Conservation (phyloP, 257 asterid genomes). For the Anisodus acutangulus region DNA sequence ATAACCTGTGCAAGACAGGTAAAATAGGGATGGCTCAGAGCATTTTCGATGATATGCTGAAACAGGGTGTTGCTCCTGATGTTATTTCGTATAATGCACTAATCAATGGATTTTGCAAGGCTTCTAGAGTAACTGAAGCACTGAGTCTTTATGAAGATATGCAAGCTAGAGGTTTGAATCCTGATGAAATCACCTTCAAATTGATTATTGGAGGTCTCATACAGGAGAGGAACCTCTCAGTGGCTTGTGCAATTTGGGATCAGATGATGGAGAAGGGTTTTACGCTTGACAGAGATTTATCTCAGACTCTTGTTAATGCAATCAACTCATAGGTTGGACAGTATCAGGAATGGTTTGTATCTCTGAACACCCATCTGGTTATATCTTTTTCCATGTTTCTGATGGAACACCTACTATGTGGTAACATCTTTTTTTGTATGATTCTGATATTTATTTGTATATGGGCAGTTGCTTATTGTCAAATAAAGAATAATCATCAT, state of each 20-base stretch:
- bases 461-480: neutral
- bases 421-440: neutral
- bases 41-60: constrained; percentile 67
- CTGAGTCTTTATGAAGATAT: constrained; percentile 65
- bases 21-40: constrained; percentile 60
- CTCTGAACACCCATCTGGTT: constrained; percentile 6
- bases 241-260: constrained; percentile 91
- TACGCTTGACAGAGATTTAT: constrained; percentile 79
- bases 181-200: constrained; percentile 80
- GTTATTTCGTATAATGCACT: constrained; percentile 78
- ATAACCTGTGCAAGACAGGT: constrained; percentile 73
- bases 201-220: constrained; percentile 75
- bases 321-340: constrained; percentile 51
- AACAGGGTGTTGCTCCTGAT: constrained; percentile 72
- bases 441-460: neutral
- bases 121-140: constrained; percentile 68
- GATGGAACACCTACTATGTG: constrained; percentile 20
- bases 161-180: constrained; percentile 63
- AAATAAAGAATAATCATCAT: neutral
- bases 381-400: neutral
- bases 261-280: constrained; percentile 95
- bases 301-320: constrained; percentile 66
- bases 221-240: constrained; percentile 61
- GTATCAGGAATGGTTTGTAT: constrained; percentile 37
- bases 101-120: constrained; percentile 71